Conservation (phyloP, 2,329 filamentous ascomycete genomes). For the Epichloe scottii region DNA sequence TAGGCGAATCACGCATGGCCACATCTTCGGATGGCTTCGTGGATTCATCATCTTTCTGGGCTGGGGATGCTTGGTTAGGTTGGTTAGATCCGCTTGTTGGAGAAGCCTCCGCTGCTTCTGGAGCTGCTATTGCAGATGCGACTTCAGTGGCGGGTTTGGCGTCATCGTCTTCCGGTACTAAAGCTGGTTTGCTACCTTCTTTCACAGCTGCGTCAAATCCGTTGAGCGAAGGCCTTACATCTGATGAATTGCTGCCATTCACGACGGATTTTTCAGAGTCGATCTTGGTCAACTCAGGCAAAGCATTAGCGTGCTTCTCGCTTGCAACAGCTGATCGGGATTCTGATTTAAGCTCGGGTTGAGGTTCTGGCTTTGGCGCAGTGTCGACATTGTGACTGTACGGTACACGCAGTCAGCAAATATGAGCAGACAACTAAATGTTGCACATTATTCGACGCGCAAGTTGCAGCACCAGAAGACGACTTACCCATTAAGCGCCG, state of each 20-base stretch:
- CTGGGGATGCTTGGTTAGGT: neutral
- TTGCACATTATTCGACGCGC: neutral
- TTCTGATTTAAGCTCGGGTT: conserved; percentile 5
- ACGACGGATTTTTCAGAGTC: conserved; percentile 8
- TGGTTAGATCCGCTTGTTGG: neutral
- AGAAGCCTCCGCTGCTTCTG: neutral
- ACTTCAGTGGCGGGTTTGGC: neutral
- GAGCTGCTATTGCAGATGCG: neutral
- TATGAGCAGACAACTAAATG: neutral
- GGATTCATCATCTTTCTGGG: neutral
- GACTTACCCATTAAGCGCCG: conserved; percentile 27
- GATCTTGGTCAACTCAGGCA: neutral
- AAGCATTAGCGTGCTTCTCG: neutral
- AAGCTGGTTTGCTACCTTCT: neutral
- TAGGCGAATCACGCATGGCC: neutral
- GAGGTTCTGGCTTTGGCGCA: conserved; percentile 8
- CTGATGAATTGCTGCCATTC: conserved; percentile 9
- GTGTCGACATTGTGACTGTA: conserved; percentile 1
- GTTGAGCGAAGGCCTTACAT: conserved; percentile 1
- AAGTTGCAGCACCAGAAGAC: conserved; percentile 2
- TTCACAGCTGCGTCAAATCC: conserved; percentile 1
- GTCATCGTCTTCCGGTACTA: conserved; percentile 3
- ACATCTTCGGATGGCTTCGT: conserved; percentile 3
- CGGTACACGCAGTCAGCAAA: neutral
- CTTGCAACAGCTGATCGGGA: conserved; percentile 1